These are phyloP conservation scores for Colletotrichum trifolii DNA, from an alignment of 2,329 filamentous ascomycete genomes.

Conservation along the genomic window DNA sequence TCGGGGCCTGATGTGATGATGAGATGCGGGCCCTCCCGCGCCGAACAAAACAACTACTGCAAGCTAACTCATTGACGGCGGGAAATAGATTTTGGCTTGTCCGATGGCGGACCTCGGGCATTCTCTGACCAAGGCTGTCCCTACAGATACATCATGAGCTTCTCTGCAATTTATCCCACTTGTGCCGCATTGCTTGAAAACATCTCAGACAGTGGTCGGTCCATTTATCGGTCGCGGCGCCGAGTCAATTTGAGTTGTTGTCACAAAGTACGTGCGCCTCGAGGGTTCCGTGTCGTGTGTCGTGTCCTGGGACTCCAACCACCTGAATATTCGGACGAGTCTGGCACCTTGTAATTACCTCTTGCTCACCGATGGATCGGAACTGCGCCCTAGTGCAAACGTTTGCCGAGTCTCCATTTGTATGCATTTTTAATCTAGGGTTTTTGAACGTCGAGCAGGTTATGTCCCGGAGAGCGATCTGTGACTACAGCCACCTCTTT, in stretches of 20 bases:
- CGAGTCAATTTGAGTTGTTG: conserved; percentile 14
- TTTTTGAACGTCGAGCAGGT: too few relatives aligned
- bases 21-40: conserved; percentile 24
- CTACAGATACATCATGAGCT: background rate
- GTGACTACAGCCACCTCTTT: too few relatives aligned
- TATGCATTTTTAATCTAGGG: too few relatives aligned
- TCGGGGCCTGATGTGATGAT: conserved; percentile 11
- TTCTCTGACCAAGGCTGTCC: background rate
- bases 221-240: conserved; percentile 3
- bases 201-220: conserved; percentile 16
- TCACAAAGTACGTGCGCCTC: too few relatives aligned
- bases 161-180: background rate
- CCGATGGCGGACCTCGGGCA: background rate
- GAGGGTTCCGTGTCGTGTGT: too few relatives aligned
- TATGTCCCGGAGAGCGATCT: too few relatives aligned
- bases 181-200: background rate
- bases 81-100: conserved; percentile 2
- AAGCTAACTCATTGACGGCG: conserved; percentile 2
- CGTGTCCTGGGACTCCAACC: conserved; percentile 9
- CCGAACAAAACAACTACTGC: conserved; percentile 13
- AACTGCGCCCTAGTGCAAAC: background rate
- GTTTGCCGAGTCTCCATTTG: background rate
- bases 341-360: background rate
- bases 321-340: conserved; percentile 31
- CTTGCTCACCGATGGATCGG: conserved; percentile 7